Base-by-base conservation (phyloP, 257 asterid species). In the Penstemon davidsonii region DNA sequence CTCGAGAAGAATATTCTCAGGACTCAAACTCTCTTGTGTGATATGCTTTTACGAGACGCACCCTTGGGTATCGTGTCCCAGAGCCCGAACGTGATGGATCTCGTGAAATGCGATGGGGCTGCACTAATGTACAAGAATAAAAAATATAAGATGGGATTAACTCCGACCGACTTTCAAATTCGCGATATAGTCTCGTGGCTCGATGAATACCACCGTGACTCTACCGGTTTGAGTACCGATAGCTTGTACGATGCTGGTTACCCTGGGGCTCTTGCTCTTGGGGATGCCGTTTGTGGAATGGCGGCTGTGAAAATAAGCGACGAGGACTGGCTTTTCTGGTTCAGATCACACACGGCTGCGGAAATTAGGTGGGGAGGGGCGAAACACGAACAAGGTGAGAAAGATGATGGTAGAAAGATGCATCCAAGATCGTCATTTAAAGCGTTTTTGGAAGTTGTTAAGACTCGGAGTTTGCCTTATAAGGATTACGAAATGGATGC, bases 401-500 rank as follows among this genome's bases (percentile, higher is more conserved):
- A 82, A 80, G 98, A 90, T 63, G 97, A 90, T 64, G 96, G 94
- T 8, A 71, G 82, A 74, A 88, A 83, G 82, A 85, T 93, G 95
- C 98, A 90, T 69, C 97, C 97, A 0, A 81, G 97, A 76, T 90
- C 94, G 4, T 93, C 98, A 1, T 93, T 93, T 80, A 82, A 81
- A 72, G 99, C 99, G 0, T 93, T 90, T 76, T 76, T 93, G 49
- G 98, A 93, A 79, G 96, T 85, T 40, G 95, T 90, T 58, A 90
- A 86, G 86, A 79, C 82, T 8, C 64, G 97, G 75, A 86, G 96
- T 73, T 71, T 85, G 10, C 89, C 95, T 49, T 92, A 96, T 97
- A 92, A 84, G 86, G 96, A 90, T 66, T 86, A 76, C 74, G 97
- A 90, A 85, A 90, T 92, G 98, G 98, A 90, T 64, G 96, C 94